Percentiles rank a stretch among this genome's conserved stretches.
phyloP scores from a whole-genome alignment of 1,284 basidiomycete species.

The Inonotus obliquus region DNA sequence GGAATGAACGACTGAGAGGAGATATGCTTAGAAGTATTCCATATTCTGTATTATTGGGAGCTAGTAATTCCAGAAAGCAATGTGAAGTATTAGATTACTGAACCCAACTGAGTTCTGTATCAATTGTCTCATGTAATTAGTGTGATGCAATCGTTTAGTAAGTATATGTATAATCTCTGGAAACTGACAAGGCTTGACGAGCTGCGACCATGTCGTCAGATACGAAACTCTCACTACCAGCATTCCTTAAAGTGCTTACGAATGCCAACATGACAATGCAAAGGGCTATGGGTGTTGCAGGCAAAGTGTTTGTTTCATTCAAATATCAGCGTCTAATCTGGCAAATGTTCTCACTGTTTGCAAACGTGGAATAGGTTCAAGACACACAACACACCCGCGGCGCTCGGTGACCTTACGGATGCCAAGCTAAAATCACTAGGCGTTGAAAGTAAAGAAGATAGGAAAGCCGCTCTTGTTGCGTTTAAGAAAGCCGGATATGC shows the following conservation, averaged over 20 bases:
- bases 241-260: constrained; percentile 72
- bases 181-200: too few species aligned
- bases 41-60: not conserved
- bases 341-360: constrained; percentile 3
- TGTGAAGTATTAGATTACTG: not conserved
- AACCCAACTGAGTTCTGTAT: not conserved
- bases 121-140: not conserved
- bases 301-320: constrained; percentile 69
- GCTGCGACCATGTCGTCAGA: constrained; percentile 2
- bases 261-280: constrained; percentile 57
- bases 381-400: constrained; percentile 57
- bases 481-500: constrained; percentile 58
- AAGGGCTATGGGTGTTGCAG: constrained; percentile 73
- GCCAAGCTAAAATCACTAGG: constrained; percentile 52
- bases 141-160: not conserved
- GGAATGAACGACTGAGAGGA: not conserved
- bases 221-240: constrained; percentile 57
- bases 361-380: constrained; percentile 56
- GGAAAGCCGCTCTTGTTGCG: constrained; percentile 59
- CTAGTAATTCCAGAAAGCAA: not conserved
- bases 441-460: constrained; percentile 63
- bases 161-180: too few species aligned
- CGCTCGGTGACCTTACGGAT: constrained; percentile 56
- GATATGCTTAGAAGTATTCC: not conserved
- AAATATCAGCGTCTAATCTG: not conserved